Evolutionary conservation across 768 basidiomycete genomes (phyloP).

Genomic region (Russula olivacea): DNA sequence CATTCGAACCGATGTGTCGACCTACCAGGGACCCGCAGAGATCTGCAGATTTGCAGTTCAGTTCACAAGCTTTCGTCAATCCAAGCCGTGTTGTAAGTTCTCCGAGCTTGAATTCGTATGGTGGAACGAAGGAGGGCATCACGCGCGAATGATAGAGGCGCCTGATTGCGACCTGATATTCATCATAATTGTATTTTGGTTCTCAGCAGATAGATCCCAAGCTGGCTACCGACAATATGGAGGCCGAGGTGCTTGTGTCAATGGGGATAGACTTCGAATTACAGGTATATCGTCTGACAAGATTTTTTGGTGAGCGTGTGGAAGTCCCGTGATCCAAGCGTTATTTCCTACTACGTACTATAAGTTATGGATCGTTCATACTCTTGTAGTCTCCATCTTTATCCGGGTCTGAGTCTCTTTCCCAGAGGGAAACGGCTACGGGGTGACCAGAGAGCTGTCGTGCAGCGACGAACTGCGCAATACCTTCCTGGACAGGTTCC

Average conservation of each 20-base stretch:
- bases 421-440: too few relatives aligned
- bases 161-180: neutral
- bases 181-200: conserved; percentile 60
- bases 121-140: conserved; percentile 92
- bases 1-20: conserved; percentile 64
- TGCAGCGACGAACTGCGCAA: too few relatives aligned
- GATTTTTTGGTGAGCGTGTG: too few relatives aligned
- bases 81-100: conserved; percentile 68
- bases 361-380: too few relatives aligned
- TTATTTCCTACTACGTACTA: too few relatives aligned
- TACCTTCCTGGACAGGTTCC: too few relatives aligned
- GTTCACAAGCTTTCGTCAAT: conserved; percentile 91
- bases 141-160: conserved; percentile 68
- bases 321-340: too few relatives aligned
- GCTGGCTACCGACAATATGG: conserved; percentile 95
- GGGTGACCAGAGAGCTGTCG: too few relatives aligned
- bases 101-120: conserved; percentile 80
- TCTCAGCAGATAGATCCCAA: conserved; percentile 74
- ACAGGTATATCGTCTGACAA: too few relatives aligned
- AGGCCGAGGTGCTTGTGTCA: conserved; percentile 81
- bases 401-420: too few relatives aligned
- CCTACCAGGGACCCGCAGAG: conserved; percentile 86
- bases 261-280: neutral
- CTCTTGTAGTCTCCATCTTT: too few relatives aligned
- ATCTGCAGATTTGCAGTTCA: conserved; percentile 82